These are phyloP conservation scores for Rhytidiadelphus loreus DNA, from an alignment of 225 moss, liverwort and hornwort species.

Conservation along the genomic window DNA sequence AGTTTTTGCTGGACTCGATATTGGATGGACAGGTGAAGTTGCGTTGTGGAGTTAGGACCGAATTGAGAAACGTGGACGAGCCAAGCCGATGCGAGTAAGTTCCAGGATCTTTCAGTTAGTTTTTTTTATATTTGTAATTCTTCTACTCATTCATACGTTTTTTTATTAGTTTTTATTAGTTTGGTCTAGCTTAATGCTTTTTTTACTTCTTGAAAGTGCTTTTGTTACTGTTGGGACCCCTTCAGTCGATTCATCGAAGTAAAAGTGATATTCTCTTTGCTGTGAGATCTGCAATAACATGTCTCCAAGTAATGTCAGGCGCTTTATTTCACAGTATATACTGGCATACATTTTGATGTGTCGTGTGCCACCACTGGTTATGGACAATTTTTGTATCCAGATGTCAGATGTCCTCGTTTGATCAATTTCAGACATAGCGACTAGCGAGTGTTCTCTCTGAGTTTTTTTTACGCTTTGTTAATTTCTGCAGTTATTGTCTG, in stretches of 20 bases:
- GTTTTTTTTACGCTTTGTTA: not conserved
- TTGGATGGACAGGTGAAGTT: slow-evolving; percentile 58
- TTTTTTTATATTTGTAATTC: not conserved
- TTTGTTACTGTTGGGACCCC: not conserved
- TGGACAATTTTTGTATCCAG: not conserved
- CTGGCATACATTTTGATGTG: not conserved
- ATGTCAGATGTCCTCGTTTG: not conserved
- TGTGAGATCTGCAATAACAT: not conserved
- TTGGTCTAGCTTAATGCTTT: not conserved
- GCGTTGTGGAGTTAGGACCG: slow-evolving; percentile 80
- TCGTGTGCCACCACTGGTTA: not conserved
- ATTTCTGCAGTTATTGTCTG: not conserved
- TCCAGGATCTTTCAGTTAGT: not conserved
- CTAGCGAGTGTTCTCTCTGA: not conserved
- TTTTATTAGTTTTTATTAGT: not conserved
- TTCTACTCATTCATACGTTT: not conserved
- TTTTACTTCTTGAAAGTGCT: not conserved
- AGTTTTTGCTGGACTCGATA: not conserved
- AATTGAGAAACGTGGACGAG: slow-evolving; percentile 82
- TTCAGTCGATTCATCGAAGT: not conserved
- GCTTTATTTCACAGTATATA: not conserved
- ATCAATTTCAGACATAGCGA: not conserved
- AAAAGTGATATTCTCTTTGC: not conserved
- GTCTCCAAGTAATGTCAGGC: not conserved
- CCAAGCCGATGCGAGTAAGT: slow-evolving; percentile 98